These are phyloP conservation scores for Penicillium concentricum DNA, from an alignment of 2,329 filamentous ascomycete genomes.

Conservation along the genomic window DNA sequence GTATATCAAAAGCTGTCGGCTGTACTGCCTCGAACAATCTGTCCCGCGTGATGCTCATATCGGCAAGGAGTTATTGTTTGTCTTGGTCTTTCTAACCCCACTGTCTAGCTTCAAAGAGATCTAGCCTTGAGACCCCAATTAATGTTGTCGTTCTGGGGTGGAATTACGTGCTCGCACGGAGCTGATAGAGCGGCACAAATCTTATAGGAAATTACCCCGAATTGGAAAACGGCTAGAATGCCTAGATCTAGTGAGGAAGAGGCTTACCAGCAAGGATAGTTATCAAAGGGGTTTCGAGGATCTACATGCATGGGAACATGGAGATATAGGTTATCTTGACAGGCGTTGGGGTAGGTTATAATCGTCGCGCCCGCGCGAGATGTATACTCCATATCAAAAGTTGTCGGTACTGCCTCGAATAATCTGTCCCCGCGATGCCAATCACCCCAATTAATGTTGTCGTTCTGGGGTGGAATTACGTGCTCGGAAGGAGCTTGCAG, in stretches of 20 bases:
- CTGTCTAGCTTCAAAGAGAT: neutral
- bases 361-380: neutral
- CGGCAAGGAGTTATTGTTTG: neutral
- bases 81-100: neutral
- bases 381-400: neutral
- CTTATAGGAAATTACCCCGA: neutral
- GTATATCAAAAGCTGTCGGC: neutral
- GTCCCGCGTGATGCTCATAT: slow-evolving; percentile 18
- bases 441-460: slow-evolving; percentile 24
- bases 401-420: too few species aligned
- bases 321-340: neutral
- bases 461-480: slow-evolving; percentile 29
- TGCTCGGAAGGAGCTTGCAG: slow-evolving; percentile 29
- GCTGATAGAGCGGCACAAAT: neutral
- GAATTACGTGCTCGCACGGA: slow-evolving; percentile 37
- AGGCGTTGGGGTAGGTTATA: neutral
- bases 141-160: slow-evolving; percentile 27
- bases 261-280: neutral
- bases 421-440: slow-evolving; percentile 16
- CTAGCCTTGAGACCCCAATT: neutral
- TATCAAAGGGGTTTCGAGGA: neutral
- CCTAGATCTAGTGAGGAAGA: neutral
- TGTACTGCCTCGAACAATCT: neutral
- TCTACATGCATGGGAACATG: neutral
- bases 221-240: neutral